Evolutionary conservation across 1,284 basidiomycete genomes (phyloP), one percentile per base, ranked within the genome.

Genomic region (Bjerkandera adusta): DNA sequence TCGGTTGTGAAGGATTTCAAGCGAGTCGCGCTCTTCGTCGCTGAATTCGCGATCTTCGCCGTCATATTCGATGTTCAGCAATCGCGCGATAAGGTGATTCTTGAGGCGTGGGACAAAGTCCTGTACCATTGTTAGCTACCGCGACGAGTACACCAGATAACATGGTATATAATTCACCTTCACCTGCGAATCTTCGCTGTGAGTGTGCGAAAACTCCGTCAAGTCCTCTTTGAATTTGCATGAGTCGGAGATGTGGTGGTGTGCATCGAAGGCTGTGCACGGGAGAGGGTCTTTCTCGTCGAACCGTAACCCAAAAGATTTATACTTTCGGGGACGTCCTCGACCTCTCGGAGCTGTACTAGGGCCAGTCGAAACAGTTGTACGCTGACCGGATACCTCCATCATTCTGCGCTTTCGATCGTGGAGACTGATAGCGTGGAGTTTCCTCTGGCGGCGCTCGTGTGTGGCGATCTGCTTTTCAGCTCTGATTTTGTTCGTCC

Each of bases 31-130:
- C 11, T 51, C 43, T 5, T 42, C 15, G 10, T 30, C 25, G 11
- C 18, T 46, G 33, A 38, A 52, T 4, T 10, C 11, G 7, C 5
- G 8, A n/a, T 53, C 48, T 27, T 47, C 41, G 20, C 22, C 35
- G 12, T 45, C 44, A 8, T 32, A 30, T 13, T 52, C 42, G 4
- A 15, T 35, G 15, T 41, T 45, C 11, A 24, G 21, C 3, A 57
- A 35, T 12, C 51, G 49, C 21, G 44, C n/a, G 30, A 60, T 52
- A 1, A 63, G 21, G 38, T 65, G 59, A 12, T 46, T 46, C 16
- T 55, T 46, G 1, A 66, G 46, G 3, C 44, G 46, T 0, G 36
- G 40, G 1, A 57, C 21, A 39, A 66, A 65, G 13, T 52, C 47
- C 65, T 67, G 48, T 5, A 11, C 8, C 16, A 29, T 11, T n/a